These are phyloP conservation scores for Kluyveromyces wickerhamii DNA, from an alignment of 805 yeast species.

Conservation along the genomic window DNA sequence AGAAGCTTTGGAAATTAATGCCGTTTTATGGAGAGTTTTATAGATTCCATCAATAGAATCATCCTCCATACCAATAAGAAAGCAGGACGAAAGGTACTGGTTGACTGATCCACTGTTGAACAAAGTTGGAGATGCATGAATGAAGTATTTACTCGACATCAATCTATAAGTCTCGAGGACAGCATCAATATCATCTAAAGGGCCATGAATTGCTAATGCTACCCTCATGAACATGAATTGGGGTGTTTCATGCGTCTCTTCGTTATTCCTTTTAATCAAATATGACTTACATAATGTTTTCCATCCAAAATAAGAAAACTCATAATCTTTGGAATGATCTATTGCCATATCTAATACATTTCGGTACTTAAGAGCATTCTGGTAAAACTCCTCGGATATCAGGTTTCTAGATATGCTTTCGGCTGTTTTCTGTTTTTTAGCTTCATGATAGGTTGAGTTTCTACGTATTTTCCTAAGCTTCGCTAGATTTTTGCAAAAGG, in stretches of 20 bases:
- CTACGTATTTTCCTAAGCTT: constrained; percentile 6
- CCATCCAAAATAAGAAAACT: constrained; percentile 76
- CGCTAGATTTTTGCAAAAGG: constrained; percentile 13
- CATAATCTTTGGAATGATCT: constrained; percentile 64
- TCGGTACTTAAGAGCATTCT: constrained; percentile 52
- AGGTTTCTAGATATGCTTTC: constrained; percentile 19
- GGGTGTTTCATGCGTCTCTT: constrained; percentile 64
- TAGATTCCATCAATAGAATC: constrained; percentile 94
- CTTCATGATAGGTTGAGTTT: background rate
- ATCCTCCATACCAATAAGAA: constrained; percentile 79
- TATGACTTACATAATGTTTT: constrained; percentile 83
- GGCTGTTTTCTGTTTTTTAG: constrained; percentile 5
- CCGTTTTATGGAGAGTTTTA: constrained; percentile 77
- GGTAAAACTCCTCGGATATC: constrained; percentile 56
- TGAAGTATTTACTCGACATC: constrained; percentile 72
- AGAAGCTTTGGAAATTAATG: constrained; percentile 84
- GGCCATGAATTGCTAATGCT: constrained; percentile 79
- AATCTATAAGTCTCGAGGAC: constrained; percentile 74
- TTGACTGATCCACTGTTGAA: constrained; percentile 85
- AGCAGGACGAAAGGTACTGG: constrained; percentile 87
- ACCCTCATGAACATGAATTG: constrained; percentile 86
- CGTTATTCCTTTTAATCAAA: constrained; percentile 50
- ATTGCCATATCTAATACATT: constrained; percentile 63
- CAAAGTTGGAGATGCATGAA: constrained; percentile 91
- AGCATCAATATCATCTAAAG: constrained; percentile 44